Conservation (phyloP, 2,329 filamentous ascomycete species). For the Whalleya microplaca region DNA sequence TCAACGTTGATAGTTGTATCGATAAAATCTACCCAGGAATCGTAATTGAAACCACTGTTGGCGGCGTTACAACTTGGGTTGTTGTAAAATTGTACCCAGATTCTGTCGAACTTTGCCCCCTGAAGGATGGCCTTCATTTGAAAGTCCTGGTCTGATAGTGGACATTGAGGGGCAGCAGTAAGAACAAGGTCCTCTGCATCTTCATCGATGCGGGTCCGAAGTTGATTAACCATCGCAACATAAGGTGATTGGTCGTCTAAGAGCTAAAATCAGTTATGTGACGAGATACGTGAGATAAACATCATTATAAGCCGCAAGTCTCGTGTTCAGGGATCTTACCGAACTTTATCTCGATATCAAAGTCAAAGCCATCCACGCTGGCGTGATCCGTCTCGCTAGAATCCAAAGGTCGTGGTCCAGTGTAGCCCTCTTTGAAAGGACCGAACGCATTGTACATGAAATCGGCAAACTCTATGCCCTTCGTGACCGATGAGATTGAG, state of each 20-base stretch:
- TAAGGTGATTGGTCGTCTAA: slow-evolving; percentile 30
- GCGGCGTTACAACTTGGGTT: slow-evolving; percentile 44
- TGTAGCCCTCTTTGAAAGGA: slow-evolving; percentile 32
- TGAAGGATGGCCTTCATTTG: slow-evolving; percentile 48
- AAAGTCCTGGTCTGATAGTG: slow-evolving; percentile 42
- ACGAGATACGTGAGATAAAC: not conserved
- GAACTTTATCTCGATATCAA: slow-evolving; percentile 32
- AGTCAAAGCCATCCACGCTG: slow-evolving; percentile 32
- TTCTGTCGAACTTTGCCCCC: slow-evolving; percentile 39
- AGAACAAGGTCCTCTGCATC: slow-evolving; percentile 35
- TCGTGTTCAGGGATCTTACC: too few relatives aligned
- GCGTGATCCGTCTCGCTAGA: slow-evolving; percentile 13
- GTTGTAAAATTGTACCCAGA: slow-evolving; percentile 56
- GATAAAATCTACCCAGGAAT: slow-evolving; percentile 45
- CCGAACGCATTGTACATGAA: slow-evolving; percentile 45
- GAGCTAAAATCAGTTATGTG: slow-evolving; percentile 5
- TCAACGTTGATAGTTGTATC: slow-evolving; percentile 42
- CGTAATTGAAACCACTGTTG: slow-evolving; percentile 45
- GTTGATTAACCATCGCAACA: slow-evolving; percentile 28
- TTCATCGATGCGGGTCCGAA: slow-evolving; percentile 24
- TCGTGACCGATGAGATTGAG: slow-evolving; percentile 34
- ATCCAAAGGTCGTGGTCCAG: slow-evolving; percentile 30
- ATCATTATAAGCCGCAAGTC: too few relatives aligned
- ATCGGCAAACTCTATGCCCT: slow-evolving; percentile 41
- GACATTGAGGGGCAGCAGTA: slow-evolving; percentile 51